phyloP scores from a whole-genome alignment of 139 green algal genomes.

The Tetraselmis chui region DNA sequence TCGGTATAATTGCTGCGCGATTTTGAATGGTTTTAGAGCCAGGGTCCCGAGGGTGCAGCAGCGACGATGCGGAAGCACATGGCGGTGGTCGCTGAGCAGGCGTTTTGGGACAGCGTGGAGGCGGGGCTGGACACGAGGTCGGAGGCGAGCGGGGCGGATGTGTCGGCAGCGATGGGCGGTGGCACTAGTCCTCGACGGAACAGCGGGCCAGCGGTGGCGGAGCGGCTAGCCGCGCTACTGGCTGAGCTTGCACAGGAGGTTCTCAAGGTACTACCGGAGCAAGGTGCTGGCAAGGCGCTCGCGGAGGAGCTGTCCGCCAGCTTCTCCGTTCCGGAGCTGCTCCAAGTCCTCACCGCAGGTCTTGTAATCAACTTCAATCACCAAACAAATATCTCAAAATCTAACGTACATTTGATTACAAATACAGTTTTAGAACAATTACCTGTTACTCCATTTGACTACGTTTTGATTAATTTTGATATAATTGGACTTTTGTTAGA shows the following conservation, averaged over 20 bases:
- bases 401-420: no score
- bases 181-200: conserved; percentile 12
- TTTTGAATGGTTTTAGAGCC: no score
- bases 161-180: neutral
- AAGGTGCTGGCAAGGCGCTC: neutral
- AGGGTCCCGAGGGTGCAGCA: neutral
- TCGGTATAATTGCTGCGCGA: no score
- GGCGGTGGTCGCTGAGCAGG: conserved; percentile 47
- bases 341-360: conserved; percentile 15
- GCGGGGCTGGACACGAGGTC: conserved; percentile 10
- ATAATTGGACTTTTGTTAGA: no score
- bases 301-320: conserved; percentile 19
- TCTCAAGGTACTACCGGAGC: conserved; percentile 24
- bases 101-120: conserved; percentile 62
- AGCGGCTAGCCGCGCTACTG: conserved; percentile 31
- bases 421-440: no score
- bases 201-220: conserved; percentile 3
- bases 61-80: neutral
- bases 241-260: conserved; percentile 37
- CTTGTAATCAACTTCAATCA: no score
- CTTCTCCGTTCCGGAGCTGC: conserved; percentile 13
- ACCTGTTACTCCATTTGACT: no score
- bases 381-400: no score
- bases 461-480: no score
- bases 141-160: neutral